Conservation (phyloP, 768 basidiomycete genomes). For the Coprinopsis cinerea region DNA sequence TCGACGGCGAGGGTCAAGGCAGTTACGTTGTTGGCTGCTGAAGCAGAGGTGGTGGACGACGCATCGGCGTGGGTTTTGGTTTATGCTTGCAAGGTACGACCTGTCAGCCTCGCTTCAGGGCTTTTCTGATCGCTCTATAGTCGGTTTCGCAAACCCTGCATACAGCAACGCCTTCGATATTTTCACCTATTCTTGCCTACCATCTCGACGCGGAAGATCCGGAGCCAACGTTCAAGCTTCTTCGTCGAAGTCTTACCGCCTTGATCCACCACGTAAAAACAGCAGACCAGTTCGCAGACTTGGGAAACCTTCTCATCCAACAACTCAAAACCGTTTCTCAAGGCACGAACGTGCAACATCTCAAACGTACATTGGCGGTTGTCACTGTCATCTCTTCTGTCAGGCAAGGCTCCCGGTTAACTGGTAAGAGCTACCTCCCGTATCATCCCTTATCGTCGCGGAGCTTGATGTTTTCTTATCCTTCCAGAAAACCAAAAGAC, state of each 20-base stretch:
- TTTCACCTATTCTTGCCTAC: constrained; percentile 50
- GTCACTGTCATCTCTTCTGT: constrained; percentile 53
- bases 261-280: constrained; percentile 78
- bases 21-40: constrained; percentile 47
- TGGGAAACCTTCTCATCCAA: constrained; percentile 49
- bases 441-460: neutral
- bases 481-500: constrained; percentile 31
- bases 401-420: constrained; percentile 64
- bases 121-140: constrained; percentile 29
- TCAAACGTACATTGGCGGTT: constrained; percentile 51
- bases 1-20: constrained; percentile 48
- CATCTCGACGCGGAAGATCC: constrained; percentile 40
- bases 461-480: constrained; percentile 2
- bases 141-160: constrained; percentile 82
- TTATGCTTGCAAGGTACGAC: constrained; percentile 69
- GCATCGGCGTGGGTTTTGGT: constrained; percentile 70
- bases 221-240: constrained; percentile 43
- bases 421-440: constrained; percentile 35
- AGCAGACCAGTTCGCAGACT: constrained; percentile 52
- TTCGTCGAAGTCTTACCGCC: constrained; percentile 73
- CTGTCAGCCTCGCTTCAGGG: neutral
- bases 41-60: constrained; percentile 48
- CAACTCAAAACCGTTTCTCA: constrained; percentile 23
- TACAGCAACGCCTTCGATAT: constrained; percentile 60
- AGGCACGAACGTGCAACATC: constrained; percentile 28